Evolutionary conservation across 306 rosid genomes (phyloP).

Genomic region (Astragalus glycyphyllos): DNA sequence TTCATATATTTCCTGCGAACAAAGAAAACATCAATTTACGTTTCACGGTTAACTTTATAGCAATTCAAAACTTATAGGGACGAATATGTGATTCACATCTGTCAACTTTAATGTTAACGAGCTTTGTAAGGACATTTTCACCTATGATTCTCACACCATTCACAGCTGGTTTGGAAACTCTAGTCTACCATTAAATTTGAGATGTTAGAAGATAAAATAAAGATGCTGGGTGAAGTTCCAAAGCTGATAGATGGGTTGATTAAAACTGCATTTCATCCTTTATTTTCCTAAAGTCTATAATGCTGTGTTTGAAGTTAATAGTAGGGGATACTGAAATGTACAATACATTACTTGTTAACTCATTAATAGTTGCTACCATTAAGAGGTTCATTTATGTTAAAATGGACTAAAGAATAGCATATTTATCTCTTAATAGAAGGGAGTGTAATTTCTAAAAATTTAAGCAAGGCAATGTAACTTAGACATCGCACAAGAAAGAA

Average conservation of each 20-base stretch:
- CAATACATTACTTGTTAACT: not conserved
- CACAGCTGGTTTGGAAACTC: not conserved
- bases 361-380: not conserved
- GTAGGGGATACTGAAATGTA: not conserved
- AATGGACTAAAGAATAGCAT: not conserved
- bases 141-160: not conserved
- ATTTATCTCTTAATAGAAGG: not conserved
- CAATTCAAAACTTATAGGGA: conserved; percentile 27
- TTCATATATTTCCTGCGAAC: conserved; percentile 60
- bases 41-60: conserved; percentile 25
- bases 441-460: not conserved
- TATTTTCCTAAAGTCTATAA: not conserved
- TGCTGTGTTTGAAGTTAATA: not conserved
- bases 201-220: not conserved
- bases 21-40: conserved; percentile 34
- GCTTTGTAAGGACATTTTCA: not conserved
- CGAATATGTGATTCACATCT: conserved; percentile 3
- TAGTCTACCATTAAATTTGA: not conserved
- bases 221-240: not conserved
- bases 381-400: not conserved
- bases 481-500: not conserved
- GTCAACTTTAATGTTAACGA: not conserved
- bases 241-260: not conserved
- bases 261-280: not conserved
- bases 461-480: not conserved